A percentile compares a stretch with the other conserved stretches of the same genome.
Conservation (phyloP, 805 yeast genomes). For the Wickerhamiella musiphila region DNA sequence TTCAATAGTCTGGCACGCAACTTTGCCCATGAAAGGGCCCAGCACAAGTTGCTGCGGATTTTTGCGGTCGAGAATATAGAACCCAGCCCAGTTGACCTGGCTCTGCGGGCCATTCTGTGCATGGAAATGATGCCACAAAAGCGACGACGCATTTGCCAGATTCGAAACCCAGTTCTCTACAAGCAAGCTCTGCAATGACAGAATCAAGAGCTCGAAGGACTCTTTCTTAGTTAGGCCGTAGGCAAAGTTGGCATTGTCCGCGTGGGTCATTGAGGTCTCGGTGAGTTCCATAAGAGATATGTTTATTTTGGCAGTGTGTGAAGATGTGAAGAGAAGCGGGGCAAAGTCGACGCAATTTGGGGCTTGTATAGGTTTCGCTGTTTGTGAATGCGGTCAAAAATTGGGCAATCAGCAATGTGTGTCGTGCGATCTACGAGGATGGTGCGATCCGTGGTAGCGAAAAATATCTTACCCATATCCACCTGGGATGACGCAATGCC, state of each 20-base stretch:
- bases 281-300: not conserved
- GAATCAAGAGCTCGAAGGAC: slow-evolving; percentile 37
- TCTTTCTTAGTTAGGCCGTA: slow-evolving; percentile 26
- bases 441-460: too few relatives aligned
- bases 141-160: slow-evolving; percentile 67
- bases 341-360: not conserved
- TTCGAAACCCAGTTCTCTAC: slow-evolving; percentile 78
- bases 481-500: too few relatives aligned
- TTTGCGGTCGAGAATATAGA: slow-evolving; percentile 40
- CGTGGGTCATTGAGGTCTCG: slow-evolving; percentile 34
- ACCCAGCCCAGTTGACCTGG: slow-evolving; percentile 84
- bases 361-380: too few relatives aligned
- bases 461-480: too few relatives aligned
- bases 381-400: too few relatives aligned
- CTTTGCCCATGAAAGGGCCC: slow-evolving; percentile 95
- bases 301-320: not conserved
- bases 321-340: too few relatives aligned
- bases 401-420: too few relatives aligned
- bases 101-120: slow-evolving; percentile 27
- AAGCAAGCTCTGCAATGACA: slow-evolving; percentile 48
- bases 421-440: too few relatives aligned
- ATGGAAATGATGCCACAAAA: slow-evolving; percentile 76
- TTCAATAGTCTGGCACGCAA: slow-evolving; percentile 74
- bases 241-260: slow-evolving; percentile 48
- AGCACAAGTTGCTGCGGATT: slow-evolving; percentile 35